Evolutionary conservation across 2,329 filamentous ascomycete species (phyloP).

Genomic region (Rutstroemia sp.): DNA sequence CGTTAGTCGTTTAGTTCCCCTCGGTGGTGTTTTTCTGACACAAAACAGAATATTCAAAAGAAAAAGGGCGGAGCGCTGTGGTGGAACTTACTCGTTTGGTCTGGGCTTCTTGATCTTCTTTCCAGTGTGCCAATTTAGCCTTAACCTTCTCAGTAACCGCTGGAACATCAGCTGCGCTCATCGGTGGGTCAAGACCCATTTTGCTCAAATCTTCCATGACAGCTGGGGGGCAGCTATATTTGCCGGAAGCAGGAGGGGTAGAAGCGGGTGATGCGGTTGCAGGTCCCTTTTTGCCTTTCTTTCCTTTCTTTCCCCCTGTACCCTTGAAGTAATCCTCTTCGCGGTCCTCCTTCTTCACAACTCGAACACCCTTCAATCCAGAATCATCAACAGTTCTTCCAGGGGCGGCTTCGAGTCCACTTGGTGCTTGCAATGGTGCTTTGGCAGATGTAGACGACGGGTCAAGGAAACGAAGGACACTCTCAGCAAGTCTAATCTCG

Average conservation of each 20-base stretch:
- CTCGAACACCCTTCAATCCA: slow-evolving; percentile 76
- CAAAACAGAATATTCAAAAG: not conserved
- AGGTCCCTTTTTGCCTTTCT: slow-evolving; percentile 73
- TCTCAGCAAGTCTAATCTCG: slow-evolving; percentile 84
- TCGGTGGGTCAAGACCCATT: slow-evolving; percentile 80
- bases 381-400: slow-evolving; percentile 78
- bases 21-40: no score
- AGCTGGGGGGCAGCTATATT: slow-evolving; percentile 82
- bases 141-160: slow-evolving; percentile 80
- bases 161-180: slow-evolving; percentile 76
- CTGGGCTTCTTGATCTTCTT: slow-evolving; percentile 79
- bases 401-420: slow-evolving; percentile 70
- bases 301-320: slow-evolving; percentile 72
- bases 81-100: slow-evolving; percentile 70
- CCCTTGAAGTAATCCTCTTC: slow-evolving; percentile 79
- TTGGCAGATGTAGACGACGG: slow-evolving; percentile 58
- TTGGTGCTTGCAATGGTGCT: slow-evolving; percentile 58
- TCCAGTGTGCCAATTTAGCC: slow-evolving; percentile 87
- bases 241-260: slow-evolving; percentile 40
- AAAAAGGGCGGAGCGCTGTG: no score
- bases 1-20: slow-evolving; percentile 13
- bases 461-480: slow-evolving; percentile 85
- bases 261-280: slow-evolving; percentile 36
- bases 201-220: slow-evolving; percentile 85
- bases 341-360: slow-evolving; percentile 85